Evolutionary conservation across 805 yeast species (phyloP).

Genomic region (Wickerhamiella azyma): DNA sequence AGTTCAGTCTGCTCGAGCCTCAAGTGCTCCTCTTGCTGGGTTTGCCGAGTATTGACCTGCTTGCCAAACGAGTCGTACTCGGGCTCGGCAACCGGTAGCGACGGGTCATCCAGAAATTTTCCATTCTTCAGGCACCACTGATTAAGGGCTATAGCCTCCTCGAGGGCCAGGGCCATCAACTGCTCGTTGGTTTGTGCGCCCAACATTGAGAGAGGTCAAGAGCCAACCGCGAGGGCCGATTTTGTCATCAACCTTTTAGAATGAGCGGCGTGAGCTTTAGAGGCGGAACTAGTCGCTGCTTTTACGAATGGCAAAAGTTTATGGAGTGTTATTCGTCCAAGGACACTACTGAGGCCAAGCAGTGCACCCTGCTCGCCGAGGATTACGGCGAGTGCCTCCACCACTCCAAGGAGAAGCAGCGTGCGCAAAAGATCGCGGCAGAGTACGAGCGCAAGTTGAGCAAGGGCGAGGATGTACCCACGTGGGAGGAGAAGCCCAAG

Average conservation of each 20-base stretch:
- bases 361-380: slow-evolving; percentile 32
- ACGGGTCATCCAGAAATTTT: background rate
- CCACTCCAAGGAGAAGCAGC: slow-evolving; percentile 31
- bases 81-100: slow-evolving; percentile 41
- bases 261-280: slow-evolving; percentile 19
- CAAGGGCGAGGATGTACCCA: slow-evolving; percentile 20
- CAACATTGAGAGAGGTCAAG: background rate
- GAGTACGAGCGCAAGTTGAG: slow-evolving; percentile 18
- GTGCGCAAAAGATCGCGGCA: slow-evolving; percentile 21
- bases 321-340: slow-evolving; percentile 35
- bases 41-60: slow-evolving; percentile 74
- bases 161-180: slow-evolving; percentile 49
- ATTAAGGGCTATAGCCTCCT: slow-evolving; percentile 69
- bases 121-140: slow-evolving; percentile 34
- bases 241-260: slow-evolving; percentile 3
- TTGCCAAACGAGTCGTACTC: slow-evolving; percentile 71
- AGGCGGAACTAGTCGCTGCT: slow-evolving; percentile 37
- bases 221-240: background rate
- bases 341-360: slow-evolving; percentile 24
- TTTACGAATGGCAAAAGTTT: slow-evolving; percentile 33
- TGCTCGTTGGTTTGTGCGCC: slow-evolving; percentile 62
- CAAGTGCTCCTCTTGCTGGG: slow-evolving; percentile 39
- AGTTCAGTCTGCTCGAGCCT: slow-evolving; percentile 59
- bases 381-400: slow-evolving; percentile 40
- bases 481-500: slow-evolving; percentile 12